Percentiles rank a stretch among this genome's conserved stretches.
Conservation (phyloP, 2,329 filamentous ascomycete genomes). For the Diaporthe vexans region DNA sequence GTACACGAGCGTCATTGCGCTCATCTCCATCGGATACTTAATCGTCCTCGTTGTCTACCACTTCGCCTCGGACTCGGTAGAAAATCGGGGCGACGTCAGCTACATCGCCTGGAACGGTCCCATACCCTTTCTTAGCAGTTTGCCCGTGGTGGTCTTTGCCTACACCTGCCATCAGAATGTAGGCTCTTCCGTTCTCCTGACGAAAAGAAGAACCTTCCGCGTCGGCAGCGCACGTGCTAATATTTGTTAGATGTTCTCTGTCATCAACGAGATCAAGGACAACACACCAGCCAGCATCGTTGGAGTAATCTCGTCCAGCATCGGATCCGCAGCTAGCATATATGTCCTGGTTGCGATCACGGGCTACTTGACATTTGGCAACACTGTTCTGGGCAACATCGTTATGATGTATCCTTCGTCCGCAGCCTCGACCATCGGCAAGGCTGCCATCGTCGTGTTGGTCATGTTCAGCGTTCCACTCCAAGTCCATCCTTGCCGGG, state of each 20-base stretch:
- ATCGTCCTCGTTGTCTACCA: constrained; percentile 95
- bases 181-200: constrained; percentile 48
- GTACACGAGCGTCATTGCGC: constrained; percentile 92
- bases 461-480: constrained; percentile 97
- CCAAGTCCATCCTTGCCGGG: constrained; percentile 95
- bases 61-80: constrained; percentile 83
- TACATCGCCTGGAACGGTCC: constrained; percentile 84
- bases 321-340: constrained; percentile 87
- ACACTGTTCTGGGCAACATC: constrained; percentile 91
- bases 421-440: constrained; percentile 89
- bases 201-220: constrained; percentile 8
- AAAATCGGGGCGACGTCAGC: constrained; percentile 79
- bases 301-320: constrained; percentile 84
- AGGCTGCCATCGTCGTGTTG: constrained; percentile 93
- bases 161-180: constrained; percentile 99
- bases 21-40: constrained; percentile 94
- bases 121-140: constrained; percentile 83
- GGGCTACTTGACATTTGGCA: constrained; percentile 95
- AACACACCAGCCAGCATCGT: constrained; percentile 84
- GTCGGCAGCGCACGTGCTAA: constrained; percentile 46
- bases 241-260: constrained; percentile 88
- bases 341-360: constrained; percentile 95
- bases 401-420: constrained; percentile 89
- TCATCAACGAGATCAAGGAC: constrained; percentile 93
- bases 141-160: constrained; percentile 98